These are phyloP conservation scores for Pichia sp. DNA, from an alignment of 1,139 yeast genomes.

Conservation along the genomic window DNA sequence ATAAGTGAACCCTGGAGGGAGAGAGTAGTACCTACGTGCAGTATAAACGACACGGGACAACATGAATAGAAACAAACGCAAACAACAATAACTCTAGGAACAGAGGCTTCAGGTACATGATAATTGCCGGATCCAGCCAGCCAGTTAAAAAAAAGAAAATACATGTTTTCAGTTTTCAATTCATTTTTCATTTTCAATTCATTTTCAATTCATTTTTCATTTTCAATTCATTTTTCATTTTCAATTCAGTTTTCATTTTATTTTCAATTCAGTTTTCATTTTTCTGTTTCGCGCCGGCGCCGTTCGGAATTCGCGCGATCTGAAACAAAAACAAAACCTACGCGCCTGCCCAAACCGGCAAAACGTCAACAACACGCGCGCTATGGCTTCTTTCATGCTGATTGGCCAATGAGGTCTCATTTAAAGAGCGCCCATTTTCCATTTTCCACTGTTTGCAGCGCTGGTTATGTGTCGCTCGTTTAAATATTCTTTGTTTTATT, in stretches of 20 bases:
- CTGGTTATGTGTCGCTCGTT: background rate
- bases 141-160: background rate
- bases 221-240: too few species aligned
- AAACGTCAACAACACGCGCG: background rate
- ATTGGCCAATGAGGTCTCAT: background rate
- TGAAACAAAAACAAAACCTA: background rate
- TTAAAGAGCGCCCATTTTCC: background rate
- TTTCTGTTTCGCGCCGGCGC: too few species aligned
- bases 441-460: background rate
- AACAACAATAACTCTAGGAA: background rate
- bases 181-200: too few species aligned
- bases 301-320: background rate
- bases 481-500: background rate
- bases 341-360: background rate
- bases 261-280: too few species aligned
- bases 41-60: background rate
- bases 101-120: background rate
- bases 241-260: too few species aligned
- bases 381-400: background rate
- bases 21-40: background rate
- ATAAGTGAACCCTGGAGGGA: constrained; percentile 6
- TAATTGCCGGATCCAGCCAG: background rate
- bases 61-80: background rate
- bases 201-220: too few species aligned
- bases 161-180: background rate